These are phyloP conservation scores for Dipteronia dyeriana DNA, from an alignment of 345 rosid species.

Conservation along the genomic window DNA sequence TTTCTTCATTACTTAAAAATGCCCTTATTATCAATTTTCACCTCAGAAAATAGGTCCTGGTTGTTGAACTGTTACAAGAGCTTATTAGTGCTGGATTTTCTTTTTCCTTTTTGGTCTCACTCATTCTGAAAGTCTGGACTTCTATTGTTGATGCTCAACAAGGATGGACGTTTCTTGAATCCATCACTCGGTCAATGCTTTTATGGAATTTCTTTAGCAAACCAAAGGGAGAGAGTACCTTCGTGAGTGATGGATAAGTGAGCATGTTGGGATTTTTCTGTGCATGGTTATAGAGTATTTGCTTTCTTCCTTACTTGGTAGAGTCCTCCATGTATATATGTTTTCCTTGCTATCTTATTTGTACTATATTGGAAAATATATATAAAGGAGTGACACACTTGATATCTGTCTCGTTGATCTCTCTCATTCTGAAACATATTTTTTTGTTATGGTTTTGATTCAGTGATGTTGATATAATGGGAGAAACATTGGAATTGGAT, in stretches of 20 bases:
- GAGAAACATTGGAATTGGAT: conserved; percentile 47
- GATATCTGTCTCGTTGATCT: neutral
- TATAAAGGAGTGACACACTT: neutral
- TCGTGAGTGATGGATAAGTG: neutral
- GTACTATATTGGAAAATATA: neutral
- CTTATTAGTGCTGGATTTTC: neutral
- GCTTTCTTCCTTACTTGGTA: neutral
- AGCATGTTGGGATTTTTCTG: neutral
- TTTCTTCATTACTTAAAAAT: conserved; percentile 2
- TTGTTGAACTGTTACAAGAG: neutral
- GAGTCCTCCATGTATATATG: conserved; percentile 4
- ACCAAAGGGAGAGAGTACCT: neutral
- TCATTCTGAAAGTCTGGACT: neutral
- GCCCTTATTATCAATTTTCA: neutral
- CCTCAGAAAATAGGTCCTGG: neutral
- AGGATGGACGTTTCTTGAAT: neutral
- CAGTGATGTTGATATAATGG: conserved; percentile 58
- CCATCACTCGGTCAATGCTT: neutral
- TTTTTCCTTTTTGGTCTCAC: neutral
- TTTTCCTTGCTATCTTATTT: neutral
- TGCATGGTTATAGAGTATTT: neutral
- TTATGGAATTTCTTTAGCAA: neutral
- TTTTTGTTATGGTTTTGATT: conserved; percentile 28
- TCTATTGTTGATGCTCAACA: neutral
- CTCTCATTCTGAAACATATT: conserved; percentile 6